phyloP scores from a whole-genome alignment of 176 grass and related monocot species.

The Cenchrus fungigraminus region DNA sequence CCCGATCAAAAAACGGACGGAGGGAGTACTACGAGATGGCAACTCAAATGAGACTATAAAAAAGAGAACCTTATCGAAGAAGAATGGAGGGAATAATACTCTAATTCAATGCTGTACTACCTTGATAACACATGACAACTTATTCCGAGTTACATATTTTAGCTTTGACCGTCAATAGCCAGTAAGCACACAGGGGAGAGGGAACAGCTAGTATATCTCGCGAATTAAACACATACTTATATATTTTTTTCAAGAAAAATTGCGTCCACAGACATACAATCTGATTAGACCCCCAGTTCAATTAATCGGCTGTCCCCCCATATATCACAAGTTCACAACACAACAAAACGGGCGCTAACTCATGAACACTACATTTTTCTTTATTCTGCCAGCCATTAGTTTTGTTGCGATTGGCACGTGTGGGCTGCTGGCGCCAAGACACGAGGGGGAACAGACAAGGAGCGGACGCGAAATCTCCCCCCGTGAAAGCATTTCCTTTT shows the following conservation, averaged over 20 bases:
- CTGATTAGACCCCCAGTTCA: constrained; percentile 36
- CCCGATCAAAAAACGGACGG: no score
- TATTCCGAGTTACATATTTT: no score
- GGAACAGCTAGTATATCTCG: no score
- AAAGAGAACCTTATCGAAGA: no score
- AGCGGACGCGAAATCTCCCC: constrained; percentile 39
- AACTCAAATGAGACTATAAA: no score
- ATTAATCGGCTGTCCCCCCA: constrained; percentile 35
- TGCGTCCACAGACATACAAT: constrained; percentile 17
- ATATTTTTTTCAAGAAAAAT: not conserved
- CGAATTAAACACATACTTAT: no score
- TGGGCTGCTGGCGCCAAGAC: constrained; percentile 43
- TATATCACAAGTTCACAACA: not conserved
- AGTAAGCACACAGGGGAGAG: no score
- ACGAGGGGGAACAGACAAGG: constrained; percentile 40
- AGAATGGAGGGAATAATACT: no score
- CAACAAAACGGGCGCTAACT: constrained; percentile 47
- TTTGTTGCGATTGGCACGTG: constrained; percentile 55
- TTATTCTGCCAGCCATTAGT: constrained; percentile 34
- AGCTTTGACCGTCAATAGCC: no score
- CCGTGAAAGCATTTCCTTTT: constrained; percentile 52
- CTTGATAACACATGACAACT: no score
- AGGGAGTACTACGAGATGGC: no score
- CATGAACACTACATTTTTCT: constrained; percentile 31
- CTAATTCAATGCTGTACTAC: no score